phyloP scores from a whole-genome alignment of 352 stramenopile species.

The Phytophthora meadii region DNA sequence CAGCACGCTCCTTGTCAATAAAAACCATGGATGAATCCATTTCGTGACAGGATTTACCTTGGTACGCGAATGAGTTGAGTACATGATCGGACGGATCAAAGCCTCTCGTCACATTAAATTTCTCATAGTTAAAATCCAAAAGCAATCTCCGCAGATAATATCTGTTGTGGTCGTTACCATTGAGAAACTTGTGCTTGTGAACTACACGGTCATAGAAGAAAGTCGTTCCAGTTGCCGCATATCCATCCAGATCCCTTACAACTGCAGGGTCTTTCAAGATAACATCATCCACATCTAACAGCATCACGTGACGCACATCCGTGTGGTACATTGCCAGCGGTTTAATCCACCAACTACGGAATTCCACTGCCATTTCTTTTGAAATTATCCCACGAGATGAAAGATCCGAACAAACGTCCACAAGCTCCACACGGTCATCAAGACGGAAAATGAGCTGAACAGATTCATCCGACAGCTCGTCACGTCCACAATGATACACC shows the following conservation, averaged over 20 bases:
- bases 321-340: constrained; percentile 54
- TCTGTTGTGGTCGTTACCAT: constrained; percentile 35
- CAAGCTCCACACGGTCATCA: constrained; percentile 36
- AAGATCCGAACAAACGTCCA: constrained; percentile 52
- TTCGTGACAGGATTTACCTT: constrained; percentile 55
- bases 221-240: constrained; percentile 52
- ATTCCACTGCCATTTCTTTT: constrained; percentile 8
- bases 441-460: constrained; percentile 19
- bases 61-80: constrained; percentile 45
- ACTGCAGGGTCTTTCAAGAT: constrained; percentile 50
- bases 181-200: constrained; percentile 46
- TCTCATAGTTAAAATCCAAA: constrained; percentile 50
- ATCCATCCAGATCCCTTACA: constrained; percentile 45
- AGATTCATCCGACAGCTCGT: constrained; percentile 52
- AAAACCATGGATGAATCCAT: constrained; percentile 73
- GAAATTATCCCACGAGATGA: constrained; percentile 18
- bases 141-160: constrained; percentile 51
- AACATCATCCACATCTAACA: constrained; percentile 64
- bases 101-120: constrained; percentile 37
- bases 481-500: constrained; percentile 34
- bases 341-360: constrained; percentile 56
- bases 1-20: constrained; percentile 46
- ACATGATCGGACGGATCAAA: constrained; percentile 44
- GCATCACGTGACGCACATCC: constrained; percentile 40
- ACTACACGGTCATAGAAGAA: constrained; percentile 79